Percentiles rank a stretch among this genome's conserved stretches.
Evolutionary conservation across 2,329 filamentous ascomycete species (phyloP).

Genomic region (Aspergillus sp.): DNA sequence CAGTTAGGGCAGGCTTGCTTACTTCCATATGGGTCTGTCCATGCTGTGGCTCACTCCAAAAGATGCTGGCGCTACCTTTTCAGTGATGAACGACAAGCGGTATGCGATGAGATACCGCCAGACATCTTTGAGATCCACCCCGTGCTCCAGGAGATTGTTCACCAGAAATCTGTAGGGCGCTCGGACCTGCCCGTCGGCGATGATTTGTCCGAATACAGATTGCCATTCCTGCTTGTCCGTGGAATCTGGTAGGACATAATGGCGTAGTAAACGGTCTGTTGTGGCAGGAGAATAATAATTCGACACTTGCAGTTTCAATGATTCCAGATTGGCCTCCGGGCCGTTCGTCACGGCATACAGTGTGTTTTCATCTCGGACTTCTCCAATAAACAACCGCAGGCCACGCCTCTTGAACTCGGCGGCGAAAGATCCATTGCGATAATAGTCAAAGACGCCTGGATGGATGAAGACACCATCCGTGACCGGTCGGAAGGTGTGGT

Average conservation of each 20-base stretch:
- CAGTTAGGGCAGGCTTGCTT: slow-evolving; percentile 18
- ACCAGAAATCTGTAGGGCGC: slow-evolving; percentile 24
- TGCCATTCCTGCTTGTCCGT: slow-evolving; percentile 40
- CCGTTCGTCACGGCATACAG: slow-evolving; percentile 47
- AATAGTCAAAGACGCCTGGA: slow-evolving; percentile 42
- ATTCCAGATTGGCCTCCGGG: slow-evolving; percentile 35
- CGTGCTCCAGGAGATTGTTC: slow-evolving; percentile 29
- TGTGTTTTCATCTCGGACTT: slow-evolving; percentile 49
- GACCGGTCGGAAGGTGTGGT: slow-evolving; percentile 51
- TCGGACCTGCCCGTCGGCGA: slow-evolving; percentile 27
- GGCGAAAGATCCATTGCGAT: slow-evolving; percentile 41
- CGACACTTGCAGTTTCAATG: slow-evolving; percentile 41
- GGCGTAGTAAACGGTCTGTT: slow-evolving; percentile 38
- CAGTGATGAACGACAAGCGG: slow-evolving; percentile 46
- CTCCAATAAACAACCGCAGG: slow-evolving; percentile 46
- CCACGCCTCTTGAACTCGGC: slow-evolving; percentile 38
- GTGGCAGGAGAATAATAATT: slow-evolving; percentile 50
- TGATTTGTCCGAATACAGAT: slow-evolving; percentile 44
- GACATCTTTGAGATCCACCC: slow-evolving; percentile 37
- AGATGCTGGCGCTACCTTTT: slow-evolving; percentile 40
- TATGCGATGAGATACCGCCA: slow-evolving; percentile 50
- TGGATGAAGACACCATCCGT: slow-evolving; percentile 48
- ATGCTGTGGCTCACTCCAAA: slow-evolving; percentile 41
- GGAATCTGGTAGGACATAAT: slow-evolving; percentile 39
- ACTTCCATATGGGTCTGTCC: slow-evolving; percentile 51